Conservation (phyloP, 768 basidiomycete genomes). For the Tricholoma furcatifolium region DNA sequence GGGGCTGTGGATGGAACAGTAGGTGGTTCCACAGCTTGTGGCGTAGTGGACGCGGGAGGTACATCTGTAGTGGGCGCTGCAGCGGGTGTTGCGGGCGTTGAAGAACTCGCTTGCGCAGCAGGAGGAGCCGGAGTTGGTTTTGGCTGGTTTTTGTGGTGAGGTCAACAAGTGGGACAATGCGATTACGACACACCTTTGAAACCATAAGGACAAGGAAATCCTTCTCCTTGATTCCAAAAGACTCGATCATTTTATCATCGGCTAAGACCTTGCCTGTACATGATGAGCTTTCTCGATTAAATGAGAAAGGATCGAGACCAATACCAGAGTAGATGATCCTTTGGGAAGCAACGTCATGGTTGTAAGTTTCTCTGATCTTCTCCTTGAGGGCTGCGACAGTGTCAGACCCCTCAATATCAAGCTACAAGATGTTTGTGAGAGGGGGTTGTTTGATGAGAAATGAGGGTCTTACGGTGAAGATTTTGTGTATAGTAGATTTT, state of each 20-base stretch:
- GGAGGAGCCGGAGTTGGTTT: conserved; percentile 29
- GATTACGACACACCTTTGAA: conserved; percentile 67
- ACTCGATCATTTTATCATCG: conserved; percentile 85
- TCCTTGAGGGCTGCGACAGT: conserved; percentile 78
- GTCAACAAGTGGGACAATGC: conserved; percentile 16
- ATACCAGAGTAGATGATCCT: conserved; percentile 95
- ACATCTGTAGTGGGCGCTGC: conserved; percentile 21
- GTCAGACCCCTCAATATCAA: conserved; percentile 76
- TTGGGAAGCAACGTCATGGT: conserved; percentile 71
- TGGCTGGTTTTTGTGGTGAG: conserved; percentile 20
- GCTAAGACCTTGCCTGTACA: conserved; percentile 81
- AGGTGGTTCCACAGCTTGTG: conserved; percentile 21
- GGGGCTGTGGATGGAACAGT: conserved; percentile 23
- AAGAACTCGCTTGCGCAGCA: conserved; percentile 31
- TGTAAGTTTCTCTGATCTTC: conserved; percentile 78
- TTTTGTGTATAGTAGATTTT: conserved; percentile 93
- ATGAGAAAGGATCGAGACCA: conserved; percentile 14
- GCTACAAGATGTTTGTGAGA: conserved; percentile 33
- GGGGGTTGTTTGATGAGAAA: background rate
- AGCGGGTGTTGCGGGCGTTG: conserved; percentile 25
- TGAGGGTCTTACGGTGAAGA: conserved; percentile 63
- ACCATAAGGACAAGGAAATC: conserved; percentile 99
- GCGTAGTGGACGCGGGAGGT: conserved; percentile 27
- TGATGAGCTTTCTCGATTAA: background rate
- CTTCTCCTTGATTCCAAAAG: conserved; percentile 94